Percentiles rank a stretch among this genome's conserved stretches.
Conservation (phyloP, 2,329 filamentous ascomycete species). For the Bipolaris oryzae region DNA sequence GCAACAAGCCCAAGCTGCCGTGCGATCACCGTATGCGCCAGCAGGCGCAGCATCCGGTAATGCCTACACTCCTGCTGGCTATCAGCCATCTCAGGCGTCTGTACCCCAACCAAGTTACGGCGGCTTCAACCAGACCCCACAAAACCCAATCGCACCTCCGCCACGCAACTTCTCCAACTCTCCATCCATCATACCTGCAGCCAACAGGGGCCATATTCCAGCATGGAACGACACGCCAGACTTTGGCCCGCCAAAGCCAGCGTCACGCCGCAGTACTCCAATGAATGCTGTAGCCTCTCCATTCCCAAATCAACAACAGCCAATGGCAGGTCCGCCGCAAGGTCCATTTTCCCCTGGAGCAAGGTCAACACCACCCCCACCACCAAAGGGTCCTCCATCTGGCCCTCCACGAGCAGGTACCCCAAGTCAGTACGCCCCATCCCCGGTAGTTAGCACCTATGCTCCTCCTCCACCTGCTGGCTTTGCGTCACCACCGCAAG, state of each 20-base stretch:
- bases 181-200: slow-evolving; percentile 65
- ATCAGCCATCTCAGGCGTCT: slow-evolving; percentile 55
- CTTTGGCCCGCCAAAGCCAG: slow-evolving; percentile 70
- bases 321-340: slow-evolving; percentile 62
- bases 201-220: slow-evolving; percentile 72
- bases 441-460: slow-evolving; percentile 59
- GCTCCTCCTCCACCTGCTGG: slow-evolving; percentile 60
- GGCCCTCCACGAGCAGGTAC: slow-evolving; percentile 56
- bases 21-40: slow-evolving; percentile 23
- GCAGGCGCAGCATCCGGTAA: slow-evolving; percentile 35
- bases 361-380: slow-evolving; percentile 73
- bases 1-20: slow-evolving; percentile 34
- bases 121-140: slow-evolving; percentile 54
- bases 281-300: slow-evolving; percentile 73
- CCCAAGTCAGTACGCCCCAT: slow-evolving; percentile 69
- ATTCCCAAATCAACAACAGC: slow-evolving; percentile 67
- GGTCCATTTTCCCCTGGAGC: slow-evolving; percentile 64
- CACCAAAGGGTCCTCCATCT: slow-evolving; percentile 71
- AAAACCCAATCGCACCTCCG: slow-evolving; percentile 60
- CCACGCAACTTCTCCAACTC: slow-evolving; percentile 72
- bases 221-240: slow-evolving; percentile 97
- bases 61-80: slow-evolving; percentile 58
- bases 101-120: slow-evolving; percentile 50
- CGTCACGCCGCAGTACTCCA: slow-evolving; percentile 76
- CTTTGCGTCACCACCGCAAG: slow-evolving; percentile 56